phyloP scores from a whole-genome alignment of 306 rosid genomes.

The Leucaena leucocephala region DNA sequence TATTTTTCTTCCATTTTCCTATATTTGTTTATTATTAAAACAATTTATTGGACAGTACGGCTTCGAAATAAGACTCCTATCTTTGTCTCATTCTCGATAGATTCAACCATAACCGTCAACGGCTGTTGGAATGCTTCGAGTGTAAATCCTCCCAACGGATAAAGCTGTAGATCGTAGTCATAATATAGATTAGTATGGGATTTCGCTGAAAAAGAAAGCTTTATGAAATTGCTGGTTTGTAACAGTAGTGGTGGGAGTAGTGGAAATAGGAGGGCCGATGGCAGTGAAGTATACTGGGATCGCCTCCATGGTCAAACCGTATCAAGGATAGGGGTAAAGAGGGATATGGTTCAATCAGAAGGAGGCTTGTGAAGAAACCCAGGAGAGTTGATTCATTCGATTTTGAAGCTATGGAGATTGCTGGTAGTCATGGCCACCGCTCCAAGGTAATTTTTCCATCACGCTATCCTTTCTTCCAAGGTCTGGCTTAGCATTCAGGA shows the following conservation, averaged over 20 bases:
- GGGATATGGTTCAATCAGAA: constrained; percentile 69
- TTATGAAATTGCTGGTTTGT: constrained; percentile 48
- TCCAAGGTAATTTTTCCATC: constrained; percentile 47
- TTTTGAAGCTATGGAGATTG: constrained; percentile 89
- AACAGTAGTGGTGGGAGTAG: constrained; percentile 48
- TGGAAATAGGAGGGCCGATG: constrained; percentile 87
- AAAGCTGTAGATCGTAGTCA: background rate
- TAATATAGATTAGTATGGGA: background rate
- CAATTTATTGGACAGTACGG: background rate
- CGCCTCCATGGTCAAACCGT: constrained; percentile 47
- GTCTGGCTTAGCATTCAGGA: background rate
- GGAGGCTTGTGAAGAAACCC: constrained; percentile 83
- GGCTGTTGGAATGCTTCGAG: constrained; percentile 8
- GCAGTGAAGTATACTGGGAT: constrained; percentile 77
- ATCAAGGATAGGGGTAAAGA: constrained; percentile 49
- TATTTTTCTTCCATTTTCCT: background rate
- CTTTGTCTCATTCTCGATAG: background rate
- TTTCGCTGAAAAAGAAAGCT: constrained; percentile 26
- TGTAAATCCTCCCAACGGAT: constrained; percentile 21
- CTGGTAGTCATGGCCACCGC: constrained; percentile 57
- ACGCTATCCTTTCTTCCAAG: background rate
- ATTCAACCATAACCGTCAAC: background rate
- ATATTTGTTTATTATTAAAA: too few species aligned
- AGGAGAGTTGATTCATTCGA: constrained; percentile 86
- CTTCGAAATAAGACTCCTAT: background rate